Conservation (phyloP, 2,329 filamentous ascomycete genomes). For the Penicillium verrucosum region DNA sequence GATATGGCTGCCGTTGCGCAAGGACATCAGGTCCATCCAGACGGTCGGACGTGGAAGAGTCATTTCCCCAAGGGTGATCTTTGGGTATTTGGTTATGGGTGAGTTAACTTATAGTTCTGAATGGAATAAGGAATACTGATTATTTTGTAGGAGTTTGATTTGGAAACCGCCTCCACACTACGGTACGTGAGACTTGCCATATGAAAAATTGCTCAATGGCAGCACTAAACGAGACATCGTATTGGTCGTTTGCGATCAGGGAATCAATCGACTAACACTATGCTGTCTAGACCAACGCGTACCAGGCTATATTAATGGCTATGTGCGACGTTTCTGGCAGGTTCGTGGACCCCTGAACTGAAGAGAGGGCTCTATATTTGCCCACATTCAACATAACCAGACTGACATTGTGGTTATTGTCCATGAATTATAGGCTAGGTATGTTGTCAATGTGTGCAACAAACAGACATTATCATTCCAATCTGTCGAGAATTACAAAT, state of each 20-base stretch:
- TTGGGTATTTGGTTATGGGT: conserved; percentile 98
- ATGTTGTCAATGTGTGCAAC: not conserved
- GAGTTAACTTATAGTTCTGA: conserved; percentile 32
- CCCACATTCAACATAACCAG: not conserved
- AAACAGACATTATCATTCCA: not conserved
- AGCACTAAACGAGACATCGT: not conserved
- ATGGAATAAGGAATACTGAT: not conserved
- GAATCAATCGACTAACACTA: not conserved
- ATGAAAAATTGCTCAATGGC: not conserved
- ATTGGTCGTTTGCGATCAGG: not conserved
- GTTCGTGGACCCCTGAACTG: conserved; percentile 51
- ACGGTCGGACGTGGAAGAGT: conserved; percentile 43
- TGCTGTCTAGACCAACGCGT: conserved; percentile 67
- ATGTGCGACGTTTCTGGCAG: conserved; percentile 97
- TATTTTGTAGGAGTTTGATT: conserved; percentile 72
- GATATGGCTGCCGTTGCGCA: conserved; percentile 18
- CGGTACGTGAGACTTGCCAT: conserved; percentile 55
- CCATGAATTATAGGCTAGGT: conserved; percentile 31
- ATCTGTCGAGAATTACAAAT: not conserved
- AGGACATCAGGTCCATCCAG: conserved; percentile 23
- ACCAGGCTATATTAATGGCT: conserved; percentile 87
- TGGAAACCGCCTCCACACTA: conserved; percentile 98
- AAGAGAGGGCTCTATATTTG: no score
- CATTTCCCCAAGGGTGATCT: conserved; percentile 62
- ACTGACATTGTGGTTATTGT: not conserved